Base-by-base conservation (phyloP, 257 asterid species). In the Paraleonurus japonicus region DNA sequence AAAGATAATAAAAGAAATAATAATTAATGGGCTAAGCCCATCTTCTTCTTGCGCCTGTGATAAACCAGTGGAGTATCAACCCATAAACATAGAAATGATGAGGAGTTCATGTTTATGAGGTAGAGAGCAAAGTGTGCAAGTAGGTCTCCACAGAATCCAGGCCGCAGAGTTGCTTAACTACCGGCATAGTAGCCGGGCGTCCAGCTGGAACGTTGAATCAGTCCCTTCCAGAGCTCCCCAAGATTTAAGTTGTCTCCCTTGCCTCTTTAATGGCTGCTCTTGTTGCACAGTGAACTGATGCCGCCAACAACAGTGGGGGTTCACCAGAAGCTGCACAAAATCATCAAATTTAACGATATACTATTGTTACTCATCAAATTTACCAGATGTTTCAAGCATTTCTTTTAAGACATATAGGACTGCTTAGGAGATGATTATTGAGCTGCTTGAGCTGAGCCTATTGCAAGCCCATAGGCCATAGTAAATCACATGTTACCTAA, bases 251-350 rank as follows among this genome's bases (percentile, higher is more conserved):
- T 91, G 91, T 60, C 75, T 86, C 23, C 23, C 96, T 76, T 5
- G 95, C 97, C 63, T 73, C 93, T 51, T 74, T 83, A 65, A 91
- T 81, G 30, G 96, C 97, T 19, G 93, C 92, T 71, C 91, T 78
- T 0, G 88, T 74, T 12, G 97, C 97, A 60, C 96, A 89, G 73
- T 89, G 87, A 69, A 87, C 88, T 0, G 97, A 87, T 71, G 76
- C 95, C 2, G 97, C 90, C 81, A 91, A 75, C 67, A 87, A 84
- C 75, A 91, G 57, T 3, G 95, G 96, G 0, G 96, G 96, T 60
- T 91, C 97, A 43, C 97, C 96, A 15, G 89, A 89, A 60, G 97
- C 97, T 91, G 79, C 80, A 75, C 12, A 51, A 33, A 17, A 20
- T 32, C 35, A 33, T 53, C 59, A 9, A n/a, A 16, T 10, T 57